Percentiles rank a stretch among this genome's conserved stretches.
Conservation (phyloP, 1,284 basidiomycete genomes). For the Pseudozyma thailandica region DNA sequence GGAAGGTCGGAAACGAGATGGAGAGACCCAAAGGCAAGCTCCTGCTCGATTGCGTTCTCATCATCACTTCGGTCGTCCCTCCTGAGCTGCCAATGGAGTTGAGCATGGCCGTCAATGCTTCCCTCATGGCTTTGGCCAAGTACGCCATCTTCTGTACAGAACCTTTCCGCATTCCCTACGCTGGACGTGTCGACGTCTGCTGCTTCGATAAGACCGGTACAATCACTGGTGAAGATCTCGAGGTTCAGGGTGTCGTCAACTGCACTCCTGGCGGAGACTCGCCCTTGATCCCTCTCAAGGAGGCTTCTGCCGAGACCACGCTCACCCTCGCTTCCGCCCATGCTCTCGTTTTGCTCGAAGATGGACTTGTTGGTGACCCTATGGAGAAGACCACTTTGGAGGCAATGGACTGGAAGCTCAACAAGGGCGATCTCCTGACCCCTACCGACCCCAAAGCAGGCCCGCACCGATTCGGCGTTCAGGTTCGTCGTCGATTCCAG, state of each 20-base stretch:
- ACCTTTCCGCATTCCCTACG: constrained; percentile 67
- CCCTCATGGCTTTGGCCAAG: constrained; percentile 84
- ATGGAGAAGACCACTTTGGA: constrained; percentile 99
- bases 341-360: constrained; percentile 89
- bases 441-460: constrained; percentile 48
- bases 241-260: constrained; percentile 64
- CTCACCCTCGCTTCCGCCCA: constrained; percentile 92
- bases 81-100: constrained; percentile 68
- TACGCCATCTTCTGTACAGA: constrained; percentile 71
- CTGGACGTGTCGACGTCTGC: constrained; percentile 67
- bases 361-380: constrained; percentile 93
- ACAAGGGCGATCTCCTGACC: constrained; percentile 73
- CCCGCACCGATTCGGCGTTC: constrained; percentile 46
- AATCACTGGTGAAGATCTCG: constrained; percentile 66
- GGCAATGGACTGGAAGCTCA: constrained; percentile 87
- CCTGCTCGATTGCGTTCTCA: constrained; percentile 65
- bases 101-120: constrained; percentile 67
- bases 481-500: constrained; percentile 65
- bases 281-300: constrained; percentile 79
- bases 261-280: constrained; percentile 46
- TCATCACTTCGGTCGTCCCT: constrained; percentile 68
- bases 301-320: constrained; percentile 81
- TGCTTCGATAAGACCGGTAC: constrained; percentile 69
- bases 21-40: constrained; percentile 67
- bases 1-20: constrained; percentile 63